Conservation (phyloP, 164 flowering plant genomes). For the Warburgia ugandensis region DNA sequence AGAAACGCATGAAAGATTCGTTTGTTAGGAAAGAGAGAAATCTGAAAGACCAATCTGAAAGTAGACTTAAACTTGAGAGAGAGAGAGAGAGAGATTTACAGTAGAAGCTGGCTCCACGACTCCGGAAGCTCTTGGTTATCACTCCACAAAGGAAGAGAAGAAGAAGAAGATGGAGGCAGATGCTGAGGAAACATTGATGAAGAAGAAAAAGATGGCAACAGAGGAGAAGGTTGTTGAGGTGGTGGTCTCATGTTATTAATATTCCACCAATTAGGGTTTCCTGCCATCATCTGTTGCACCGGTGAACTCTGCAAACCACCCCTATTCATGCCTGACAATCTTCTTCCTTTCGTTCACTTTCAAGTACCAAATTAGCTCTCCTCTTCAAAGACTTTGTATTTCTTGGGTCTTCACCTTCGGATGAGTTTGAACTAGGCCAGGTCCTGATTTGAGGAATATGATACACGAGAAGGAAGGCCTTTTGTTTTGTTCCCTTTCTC, state of each 20-base stretch:
- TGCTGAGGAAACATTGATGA: conserved; percentile 22
- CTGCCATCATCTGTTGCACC: conserved; percentile 62
- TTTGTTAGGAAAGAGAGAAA: no score
- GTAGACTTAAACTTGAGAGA: no score
- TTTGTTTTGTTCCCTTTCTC: conserved; percentile 18
- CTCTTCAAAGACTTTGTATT: conserved; percentile 25
- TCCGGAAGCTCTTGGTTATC: conserved; percentile 48
- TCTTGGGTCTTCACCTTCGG: conserved; percentile 17
- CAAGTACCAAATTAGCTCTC: conserved; percentile 15
- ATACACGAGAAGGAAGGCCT: conserved; percentile 29
- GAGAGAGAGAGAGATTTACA: conserved; percentile 31
- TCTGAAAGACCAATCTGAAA: no score
- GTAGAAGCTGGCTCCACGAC: conserved; percentile 79
- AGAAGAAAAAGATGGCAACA: conserved; percentile 20
- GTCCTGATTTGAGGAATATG: conserved; percentile 21
- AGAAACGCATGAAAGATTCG: not conserved
- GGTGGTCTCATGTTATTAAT: conserved; percentile 36
- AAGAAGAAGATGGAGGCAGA: conserved; percentile 18
- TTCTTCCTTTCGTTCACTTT: conserved; percentile 8
- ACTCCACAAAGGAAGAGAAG: conserved; percentile 31
- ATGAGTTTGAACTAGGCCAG: conserved; percentile 19
- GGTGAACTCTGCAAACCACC: conserved; percentile 38
- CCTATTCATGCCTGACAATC: conserved; percentile 33
- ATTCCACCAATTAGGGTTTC: conserved; percentile 77
- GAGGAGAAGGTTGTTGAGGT: conserved; percentile 23